phyloP scores from a whole-genome alignment of 768 basidiomycete species.

The Pholiota molesta region DNA sequence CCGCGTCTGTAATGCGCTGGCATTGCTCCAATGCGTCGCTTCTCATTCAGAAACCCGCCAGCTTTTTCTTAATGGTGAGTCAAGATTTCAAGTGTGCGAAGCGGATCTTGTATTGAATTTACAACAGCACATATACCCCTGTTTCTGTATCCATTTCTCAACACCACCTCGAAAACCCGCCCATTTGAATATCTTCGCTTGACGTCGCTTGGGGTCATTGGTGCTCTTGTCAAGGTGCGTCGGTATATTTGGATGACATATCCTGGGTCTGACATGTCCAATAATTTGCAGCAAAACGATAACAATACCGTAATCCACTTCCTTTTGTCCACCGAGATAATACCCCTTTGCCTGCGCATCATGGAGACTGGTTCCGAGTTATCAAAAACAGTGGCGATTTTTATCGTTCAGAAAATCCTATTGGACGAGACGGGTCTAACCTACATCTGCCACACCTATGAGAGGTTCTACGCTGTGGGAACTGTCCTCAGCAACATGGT shows the following conservation, averaged over 20 bases:
- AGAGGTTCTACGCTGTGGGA: conserved; percentile 98
- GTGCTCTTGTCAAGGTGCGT: conserved; percentile 93
- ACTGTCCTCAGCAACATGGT: conserved; percentile 99
- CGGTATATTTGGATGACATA: not conserved
- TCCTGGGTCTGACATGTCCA: not conserved
- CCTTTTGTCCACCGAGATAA: conserved; percentile 98
- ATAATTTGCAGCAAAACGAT: conserved; percentile 86
- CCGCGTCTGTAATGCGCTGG: conserved; percentile 98
- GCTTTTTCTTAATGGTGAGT: conserved; percentile 88
- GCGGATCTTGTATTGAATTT: conserved; percentile 52
- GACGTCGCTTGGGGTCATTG: conserved; percentile 98
- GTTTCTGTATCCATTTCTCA: conserved; percentile 98
- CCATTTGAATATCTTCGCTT: conserved; percentile 99
- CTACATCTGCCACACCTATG: conserved; percentile 99
- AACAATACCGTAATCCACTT: conserved; percentile 99
- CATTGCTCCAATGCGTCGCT: conserved; percentile 96
- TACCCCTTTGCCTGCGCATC: conserved; percentile 97
- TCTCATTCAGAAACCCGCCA: conserved; percentile 96
- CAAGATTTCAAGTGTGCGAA: not conserved
- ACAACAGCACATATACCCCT: conserved; percentile 92
- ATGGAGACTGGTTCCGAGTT: conserved; percentile 99
- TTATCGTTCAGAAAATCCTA: conserved; percentile 98
- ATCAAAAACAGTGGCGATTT: conserved; percentile 98
- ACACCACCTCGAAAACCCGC: conserved; percentile 98
- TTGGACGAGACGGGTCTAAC: conserved; percentile 97